These are phyloP conservation scores for Fusarium verticillioides DNA, from an alignment of 2,329 filamentous ascomycete genomes.

Conservation along the genomic window DNA sequence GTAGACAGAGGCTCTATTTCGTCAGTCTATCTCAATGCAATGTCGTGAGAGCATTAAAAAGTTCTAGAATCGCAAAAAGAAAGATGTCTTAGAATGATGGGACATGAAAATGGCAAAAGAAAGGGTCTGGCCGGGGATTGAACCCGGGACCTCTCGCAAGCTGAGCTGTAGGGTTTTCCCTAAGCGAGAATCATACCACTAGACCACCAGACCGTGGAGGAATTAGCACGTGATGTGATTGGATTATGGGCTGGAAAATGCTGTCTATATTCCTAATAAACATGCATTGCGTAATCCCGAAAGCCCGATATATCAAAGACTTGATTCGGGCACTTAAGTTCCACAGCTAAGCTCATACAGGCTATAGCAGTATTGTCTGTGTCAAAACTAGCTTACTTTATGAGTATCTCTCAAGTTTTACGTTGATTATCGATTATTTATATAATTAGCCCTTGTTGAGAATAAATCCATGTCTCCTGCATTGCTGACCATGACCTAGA, in stretches of 20 bases:
- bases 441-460: accelerated
- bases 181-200: slow-evolving; percentile 80
- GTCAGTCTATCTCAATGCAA: accelerated
- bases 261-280: accelerated
- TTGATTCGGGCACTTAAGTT: too few species aligned
- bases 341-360: too few species aligned
- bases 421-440: neutral
- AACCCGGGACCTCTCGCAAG: slow-evolving; percentile 59
- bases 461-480: neutral
- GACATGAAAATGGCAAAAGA: slow-evolving; percentile 24
- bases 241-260: accelerated
- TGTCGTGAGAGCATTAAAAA: accelerated
- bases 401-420: neutral
- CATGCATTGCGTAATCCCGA: accelerated
- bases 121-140: slow-evolving; percentile 59
- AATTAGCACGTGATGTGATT: neutral
- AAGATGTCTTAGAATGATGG: accelerated
- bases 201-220: slow-evolving; percentile 62
- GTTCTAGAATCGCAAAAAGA: neutral
- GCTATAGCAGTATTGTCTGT: too few species aligned
- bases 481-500: accelerated
- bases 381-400: too few species aligned
- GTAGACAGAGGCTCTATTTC: accelerated
- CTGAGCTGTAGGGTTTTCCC: slow-evolving; percentile 57
- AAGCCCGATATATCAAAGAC: accelerated